phyloP scores from a whole-genome alignment of 345 rosid genomes.

The Hevea brasiliensis region DNA sequence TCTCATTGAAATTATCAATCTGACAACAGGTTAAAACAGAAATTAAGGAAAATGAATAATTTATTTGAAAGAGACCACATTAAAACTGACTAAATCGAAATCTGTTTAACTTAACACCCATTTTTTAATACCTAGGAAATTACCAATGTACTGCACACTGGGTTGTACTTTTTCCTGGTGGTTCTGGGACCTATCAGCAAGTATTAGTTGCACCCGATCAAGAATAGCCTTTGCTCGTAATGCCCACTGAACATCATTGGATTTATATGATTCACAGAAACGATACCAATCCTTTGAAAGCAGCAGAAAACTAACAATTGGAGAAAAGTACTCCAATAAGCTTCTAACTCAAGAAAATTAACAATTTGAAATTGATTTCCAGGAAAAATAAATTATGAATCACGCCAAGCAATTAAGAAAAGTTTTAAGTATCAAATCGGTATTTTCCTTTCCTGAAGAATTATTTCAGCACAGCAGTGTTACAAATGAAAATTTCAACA shows the following conservation, averaged over 20 bases:
- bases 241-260: conserved; percentile 42
- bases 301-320: conserved; percentile 12
- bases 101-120: conserved; percentile 26
- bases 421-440: too few relatives aligned
- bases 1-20: conserved; percentile 39
- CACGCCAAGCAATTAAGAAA: too few relatives aligned
- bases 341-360: background rate
- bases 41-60: conserved; percentile 2
- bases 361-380: background rate
- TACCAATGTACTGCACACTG: conserved; percentile 40
- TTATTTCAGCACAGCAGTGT: too few relatives aligned
- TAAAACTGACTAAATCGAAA: background rate
- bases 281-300: conserved; percentile 37
- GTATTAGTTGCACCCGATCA: conserved; percentile 37
- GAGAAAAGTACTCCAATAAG: background rate
- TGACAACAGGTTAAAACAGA: conserved; percentile 10
- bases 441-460: too few relatives aligned
- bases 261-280: conserved; percentile 27
- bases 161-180: conserved; percentile 40
- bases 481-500: too few relatives aligned
- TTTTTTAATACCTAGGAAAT: conserved; percentile 35
- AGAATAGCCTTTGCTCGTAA: conserved; percentile 45
- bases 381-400: too few relatives aligned
- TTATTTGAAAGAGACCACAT: background rate
- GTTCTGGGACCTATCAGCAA: conserved; percentile 33